Evolutionary conservation across 2,329 filamentous ascomycete species (phyloP).

Genomic region (Fusarium dimerum): DNA sequence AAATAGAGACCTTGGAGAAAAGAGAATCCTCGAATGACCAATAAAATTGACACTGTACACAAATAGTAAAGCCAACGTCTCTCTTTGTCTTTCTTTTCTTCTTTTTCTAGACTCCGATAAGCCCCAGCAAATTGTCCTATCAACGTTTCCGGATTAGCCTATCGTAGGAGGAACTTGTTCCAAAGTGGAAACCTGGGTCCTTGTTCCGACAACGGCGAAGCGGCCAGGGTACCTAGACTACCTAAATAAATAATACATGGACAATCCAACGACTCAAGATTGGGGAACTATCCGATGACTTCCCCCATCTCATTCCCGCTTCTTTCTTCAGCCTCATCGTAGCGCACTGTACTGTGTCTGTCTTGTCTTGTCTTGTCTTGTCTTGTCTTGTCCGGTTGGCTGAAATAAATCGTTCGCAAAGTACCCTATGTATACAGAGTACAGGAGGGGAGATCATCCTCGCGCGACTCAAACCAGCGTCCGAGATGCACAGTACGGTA

Average conservation of each 20-base stretch:
- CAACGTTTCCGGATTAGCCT: slow-evolving; percentile 15
- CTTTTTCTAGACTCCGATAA: slow-evolving; percentile 15
- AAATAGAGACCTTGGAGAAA: too few relatives aligned
- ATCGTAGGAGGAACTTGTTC: background rate
- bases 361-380: too few relatives aligned
- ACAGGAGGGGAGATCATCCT: background rate
- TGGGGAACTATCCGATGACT: too few relatives aligned
- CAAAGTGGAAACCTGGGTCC: too few relatives aligned
- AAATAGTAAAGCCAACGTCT: too few relatives aligned
- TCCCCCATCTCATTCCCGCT: slow-evolving; percentile 18
- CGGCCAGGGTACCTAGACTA: background rate
- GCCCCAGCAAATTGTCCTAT: slow-evolving; percentile 17
- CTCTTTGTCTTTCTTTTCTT: background rate
- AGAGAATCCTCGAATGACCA: too few relatives aligned
- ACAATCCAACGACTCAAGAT: too few relatives aligned
- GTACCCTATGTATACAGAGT: too few relatives aligned
- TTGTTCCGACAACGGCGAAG: slow-evolving; percentile 23
- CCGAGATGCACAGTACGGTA: background rate
- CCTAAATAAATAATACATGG: background rate
- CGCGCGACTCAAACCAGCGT: slow-evolving; percentile 10
- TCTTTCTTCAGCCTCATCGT: slow-evolving; percentile 11
- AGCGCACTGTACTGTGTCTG: too few relatives aligned
- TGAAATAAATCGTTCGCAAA: too few relatives aligned
- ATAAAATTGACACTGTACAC: too few relatives aligned
- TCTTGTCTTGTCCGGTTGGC: too few relatives aligned